Conservation (phyloP, 1,139 yeast species). For the Taphrina sp. region DNA sequence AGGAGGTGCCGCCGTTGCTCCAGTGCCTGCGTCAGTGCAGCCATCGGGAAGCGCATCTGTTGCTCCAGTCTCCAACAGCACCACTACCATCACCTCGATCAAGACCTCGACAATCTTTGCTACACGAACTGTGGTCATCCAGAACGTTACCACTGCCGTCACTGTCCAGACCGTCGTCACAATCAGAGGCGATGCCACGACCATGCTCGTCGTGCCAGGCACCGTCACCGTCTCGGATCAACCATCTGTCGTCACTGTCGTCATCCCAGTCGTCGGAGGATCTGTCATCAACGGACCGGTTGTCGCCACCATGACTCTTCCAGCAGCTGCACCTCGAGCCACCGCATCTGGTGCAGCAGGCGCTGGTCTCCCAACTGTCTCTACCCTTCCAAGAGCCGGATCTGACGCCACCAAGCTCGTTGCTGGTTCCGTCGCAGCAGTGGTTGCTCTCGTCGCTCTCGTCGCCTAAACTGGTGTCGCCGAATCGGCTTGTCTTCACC, state of each 20-base stretch:
- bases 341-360: background rate
- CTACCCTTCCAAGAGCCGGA: conserved; percentile 13
- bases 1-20: background rate
- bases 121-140: conserved; percentile 16
- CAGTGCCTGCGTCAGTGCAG: background rate
- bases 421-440: conserved; percentile 18
- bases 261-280: conserved; percentile 25
- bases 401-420: conserved; percentile 16
- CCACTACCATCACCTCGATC: conserved; percentile 2
- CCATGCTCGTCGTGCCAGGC: conserved; percentile 20
- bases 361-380: conserved; percentile 14
- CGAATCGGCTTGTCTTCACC: background rate
- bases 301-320: conserved; percentile 11
- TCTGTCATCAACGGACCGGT: conserved; percentile 6
- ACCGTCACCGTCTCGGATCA: conserved; percentile 1
- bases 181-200: conserved; percentile 1
- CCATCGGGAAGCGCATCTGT: no score
- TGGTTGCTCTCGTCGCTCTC: conserved; percentile 17
- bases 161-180: conserved; percentile 12
- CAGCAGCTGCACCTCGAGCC: background rate
- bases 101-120: conserved; percentile 11
- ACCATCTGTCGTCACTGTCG: conserved; percentile 4
- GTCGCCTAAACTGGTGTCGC: background rate
- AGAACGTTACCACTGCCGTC: conserved; percentile 3
- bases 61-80: background rate